Base-by-base conservation (phyloP, 805 yeast genomes). In the Ogataea populi-albae region DNA sequence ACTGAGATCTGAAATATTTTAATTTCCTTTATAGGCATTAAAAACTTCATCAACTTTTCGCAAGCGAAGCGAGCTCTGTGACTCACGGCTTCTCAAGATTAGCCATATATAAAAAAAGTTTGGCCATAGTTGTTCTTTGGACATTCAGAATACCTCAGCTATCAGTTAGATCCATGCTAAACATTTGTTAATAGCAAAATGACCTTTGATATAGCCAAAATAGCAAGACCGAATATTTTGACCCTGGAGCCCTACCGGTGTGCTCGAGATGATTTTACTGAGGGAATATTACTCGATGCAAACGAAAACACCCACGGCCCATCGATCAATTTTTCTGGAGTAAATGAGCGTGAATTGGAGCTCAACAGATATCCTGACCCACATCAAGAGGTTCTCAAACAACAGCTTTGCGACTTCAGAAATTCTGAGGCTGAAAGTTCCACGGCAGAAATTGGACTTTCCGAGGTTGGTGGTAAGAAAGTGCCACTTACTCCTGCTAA, bases 281-380 rank as follows among this genome's bases (percentile, higher is more conserved):
- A 73, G 23, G 98, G 98, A 20, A 70, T 93, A 28, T 68, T 93
- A 16, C 68, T 93, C 35, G 98, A 93, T 61, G 98, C 98, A 38
- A 93, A 93, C 54, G 98, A 93, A 62, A 93, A 93, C 58, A 82
- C 98, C 2, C 84, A 81, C 55, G 98, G 98, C 0, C 91, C 96
- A 4, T 77, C 95, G 1, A 61, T 87, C 64, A 2, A 60, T 62
- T 5, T 46, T 77, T 17, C 58, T 69, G 3, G 46, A 49, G 1
- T 61, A 60, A 19, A 27, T 2, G 91, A 83, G 43, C 40, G 57
- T 10, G 38, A 47, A 2, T 64, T 77, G 45, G 81, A 79, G 32
- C 75, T 93, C 49, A 81, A 93, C 66, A 73, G 98, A 53, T 93
- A 93, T 59, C 98, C 98, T 12, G 98, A 93, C 53, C 98, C 98